Conservation (phyloP, 371 early-diverging fungal species). For the Lichtheimia ramosa region DNA sequence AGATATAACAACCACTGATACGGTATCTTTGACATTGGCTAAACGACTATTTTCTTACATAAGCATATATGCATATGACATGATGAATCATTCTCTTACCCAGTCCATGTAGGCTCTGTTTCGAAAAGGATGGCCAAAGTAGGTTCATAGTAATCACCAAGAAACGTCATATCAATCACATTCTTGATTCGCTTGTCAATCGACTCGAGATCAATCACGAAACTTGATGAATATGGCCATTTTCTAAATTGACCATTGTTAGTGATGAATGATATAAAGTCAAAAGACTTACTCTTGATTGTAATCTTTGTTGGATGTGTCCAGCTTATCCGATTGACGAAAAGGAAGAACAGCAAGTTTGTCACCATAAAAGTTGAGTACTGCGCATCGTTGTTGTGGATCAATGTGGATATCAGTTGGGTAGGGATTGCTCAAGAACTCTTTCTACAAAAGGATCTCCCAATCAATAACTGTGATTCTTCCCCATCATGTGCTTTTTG, state of each 20-base stretch:
- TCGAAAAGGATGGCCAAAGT: conserved; percentile 94
- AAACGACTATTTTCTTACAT: conserved; percentile 52
- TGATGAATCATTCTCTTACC: conserved; percentile 52
- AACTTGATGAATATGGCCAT: conserved; percentile 76
- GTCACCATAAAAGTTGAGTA: conserved; percentile 83
- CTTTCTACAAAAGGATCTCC: conserved; percentile 34
- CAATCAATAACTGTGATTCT: not conserved
- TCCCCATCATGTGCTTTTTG: not conserved
- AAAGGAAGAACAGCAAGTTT: conserved; percentile 92
- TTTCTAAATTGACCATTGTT: conserved; percentile 32
- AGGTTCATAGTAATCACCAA: conserved; percentile 91
- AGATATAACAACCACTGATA: conserved; percentile 81
- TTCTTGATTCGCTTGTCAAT: conserved; percentile 75
- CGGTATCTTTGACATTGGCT: conserved; percentile 73
- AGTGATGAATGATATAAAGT: not conserved
- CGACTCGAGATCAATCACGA: conserved; percentile 73
- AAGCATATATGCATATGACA: not conserved
- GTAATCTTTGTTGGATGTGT: conserved; percentile 17
- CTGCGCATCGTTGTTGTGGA: conserved; percentile 85
- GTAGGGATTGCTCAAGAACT: conserved; percentile 65
- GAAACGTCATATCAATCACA: conserved; percentile 87
- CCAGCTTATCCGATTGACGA: conserved; percentile 63
- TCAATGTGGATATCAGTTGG: conserved; percentile 72
- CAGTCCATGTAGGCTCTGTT: conserved; percentile 82
- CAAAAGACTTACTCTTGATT: conserved; percentile 42